These are phyloP conservation scores for Xylariaceae sp. DNA, from an alignment of 2,329 filamentous ascomycete genomes.

Conservation along the genomic window DNA sequence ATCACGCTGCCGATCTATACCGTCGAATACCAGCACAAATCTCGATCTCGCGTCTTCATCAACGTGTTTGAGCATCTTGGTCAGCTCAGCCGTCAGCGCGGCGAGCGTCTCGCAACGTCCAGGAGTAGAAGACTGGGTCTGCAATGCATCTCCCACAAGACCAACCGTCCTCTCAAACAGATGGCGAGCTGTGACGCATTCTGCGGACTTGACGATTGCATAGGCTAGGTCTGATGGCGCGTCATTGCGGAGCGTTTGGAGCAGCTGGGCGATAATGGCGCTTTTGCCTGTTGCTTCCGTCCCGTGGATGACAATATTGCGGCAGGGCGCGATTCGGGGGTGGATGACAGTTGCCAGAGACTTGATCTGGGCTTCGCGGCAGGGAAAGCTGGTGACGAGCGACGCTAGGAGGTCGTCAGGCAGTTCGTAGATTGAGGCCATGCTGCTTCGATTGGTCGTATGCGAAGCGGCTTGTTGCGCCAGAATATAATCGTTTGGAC, in stretches of 20 bases:
- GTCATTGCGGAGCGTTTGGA: conserved; percentile 46
- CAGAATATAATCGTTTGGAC: not conserved
- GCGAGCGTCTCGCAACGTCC: conserved; percentile 76
- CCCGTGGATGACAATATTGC: conserved; percentile 76
- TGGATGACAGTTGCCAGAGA: conserved; percentile 55
- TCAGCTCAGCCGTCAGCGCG: conserved; percentile 68
- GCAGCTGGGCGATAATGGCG: conserved; percentile 59
- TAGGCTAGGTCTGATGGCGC: conserved; percentile 50
- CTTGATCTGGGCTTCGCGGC: conserved; percentile 56
- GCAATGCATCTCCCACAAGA: conserved; percentile 52
- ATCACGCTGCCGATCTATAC: conserved; percentile 79
- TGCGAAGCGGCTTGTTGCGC: not conserved
- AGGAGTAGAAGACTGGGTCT: conserved; percentile 41
- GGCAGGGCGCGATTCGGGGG: conserved; percentile 64
- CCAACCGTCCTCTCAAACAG: conserved; percentile 67
- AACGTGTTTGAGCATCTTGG: conserved; percentile 53
- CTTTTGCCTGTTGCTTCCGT: conserved; percentile 85
- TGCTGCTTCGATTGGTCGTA: conserved; percentile 3
- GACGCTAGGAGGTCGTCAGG: conserved; percentile 49
- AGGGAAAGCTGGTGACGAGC: conserved; percentile 49
- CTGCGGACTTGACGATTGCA: conserved; percentile 62
- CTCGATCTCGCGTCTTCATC: conserved; percentile 40
- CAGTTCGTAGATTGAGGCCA: conserved; percentile 42
- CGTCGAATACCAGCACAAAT: conserved; percentile 83
- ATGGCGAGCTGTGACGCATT: conserved; percentile 76